These are phyloP conservation scores for Sugiyamaella americana DNA, from an alignment of 805 yeast species.

Conservation along the genomic window DNA sequence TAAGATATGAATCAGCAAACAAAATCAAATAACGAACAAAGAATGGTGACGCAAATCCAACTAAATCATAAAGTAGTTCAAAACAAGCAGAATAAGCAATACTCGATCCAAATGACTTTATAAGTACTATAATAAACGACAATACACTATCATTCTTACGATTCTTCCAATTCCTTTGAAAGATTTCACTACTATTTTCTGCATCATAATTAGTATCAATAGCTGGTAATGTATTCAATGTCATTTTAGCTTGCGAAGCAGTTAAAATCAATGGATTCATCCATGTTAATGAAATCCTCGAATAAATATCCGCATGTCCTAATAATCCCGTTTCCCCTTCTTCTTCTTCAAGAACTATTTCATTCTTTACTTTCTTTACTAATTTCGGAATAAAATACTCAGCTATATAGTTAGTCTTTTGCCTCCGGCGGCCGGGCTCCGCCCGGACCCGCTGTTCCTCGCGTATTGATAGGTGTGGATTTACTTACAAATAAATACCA, in stretches of 20 bases:
- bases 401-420: background rate
- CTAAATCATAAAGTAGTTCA: constrained; percentile 39
- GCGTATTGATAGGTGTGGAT: constrained; percentile 1
- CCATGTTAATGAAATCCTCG: constrained; percentile 52
- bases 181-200: constrained; percentile 8
- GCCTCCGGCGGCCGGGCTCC: background rate
- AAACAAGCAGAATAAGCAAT: constrained; percentile 40
- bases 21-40: constrained; percentile 34
- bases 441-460: too few relatives aligned
- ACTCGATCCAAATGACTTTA: constrained; percentile 38
- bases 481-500: constrained; percentile 7
- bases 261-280: constrained; percentile 53
- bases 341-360: background rate
- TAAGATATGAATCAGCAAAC: constrained; percentile 46
- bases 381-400: constrained; percentile 12
- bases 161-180: constrained; percentile 21
- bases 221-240: constrained; percentile 31
- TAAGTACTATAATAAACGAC: constrained; percentile 15
- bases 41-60: constrained; percentile 41
- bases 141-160: constrained; percentile 18
- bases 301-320: constrained; percentile 45
- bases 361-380: constrained; percentile 1
- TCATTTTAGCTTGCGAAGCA: constrained; percentile 41
- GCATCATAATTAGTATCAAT: constrained; percentile 33
- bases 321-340: constrained; percentile 15